Percentiles rank a stretch among this genome's conserved stretches.
These are phyloP conservation scores for Rosa multiflora DNA, from an alignment of 306 rosid species.

Conservation along the genomic window DNA sequence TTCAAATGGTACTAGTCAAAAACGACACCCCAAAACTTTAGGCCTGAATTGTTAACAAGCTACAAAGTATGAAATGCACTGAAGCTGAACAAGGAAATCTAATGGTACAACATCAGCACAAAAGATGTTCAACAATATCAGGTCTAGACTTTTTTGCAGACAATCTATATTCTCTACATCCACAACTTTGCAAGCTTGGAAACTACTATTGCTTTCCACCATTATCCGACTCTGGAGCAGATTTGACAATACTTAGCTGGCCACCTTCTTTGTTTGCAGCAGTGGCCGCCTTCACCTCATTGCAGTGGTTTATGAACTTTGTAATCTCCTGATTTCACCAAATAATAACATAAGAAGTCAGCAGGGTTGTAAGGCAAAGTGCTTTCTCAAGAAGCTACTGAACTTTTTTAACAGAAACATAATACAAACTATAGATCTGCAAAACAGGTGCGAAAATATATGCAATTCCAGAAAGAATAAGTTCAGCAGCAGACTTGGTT, in stretches of 20 bases:
- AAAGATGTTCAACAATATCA: not conserved
- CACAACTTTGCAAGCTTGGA: not conserved
- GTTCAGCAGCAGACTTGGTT: no score
- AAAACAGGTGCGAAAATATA: not conserved
- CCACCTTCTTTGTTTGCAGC: conserved; percentile 87
- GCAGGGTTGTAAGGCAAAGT: not conserved
- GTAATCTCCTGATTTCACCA: conserved; percentile 67
- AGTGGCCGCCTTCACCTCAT: conserved; percentile 84
- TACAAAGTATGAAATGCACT: not conserved
- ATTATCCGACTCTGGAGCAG: conserved; percentile 30
- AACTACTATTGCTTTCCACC: conserved; percentile 40
- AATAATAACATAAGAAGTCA: not conserved
- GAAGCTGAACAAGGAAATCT: not conserved
- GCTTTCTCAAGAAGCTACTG: not conserved
- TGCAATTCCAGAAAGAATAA: not conserved
- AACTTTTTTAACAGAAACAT: not conserved
- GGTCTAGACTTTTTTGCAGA: not conserved
- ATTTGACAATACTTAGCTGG: conserved; percentile 65
- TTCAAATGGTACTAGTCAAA: not conserved
- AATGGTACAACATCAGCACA: not conserved
- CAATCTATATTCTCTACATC: conserved; percentile 6
- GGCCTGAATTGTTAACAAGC: not conserved
- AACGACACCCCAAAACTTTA: not conserved
- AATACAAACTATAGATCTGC: not conserved
- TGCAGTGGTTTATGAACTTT: conserved; percentile 88